Percentiles rank a stretch among this genome's conserved stretches.
These are phyloP conservation scores for Oemleria cerasiformis DNA, from an alignment of 306 rosid genomes.

Conservation along the genomic window DNA sequence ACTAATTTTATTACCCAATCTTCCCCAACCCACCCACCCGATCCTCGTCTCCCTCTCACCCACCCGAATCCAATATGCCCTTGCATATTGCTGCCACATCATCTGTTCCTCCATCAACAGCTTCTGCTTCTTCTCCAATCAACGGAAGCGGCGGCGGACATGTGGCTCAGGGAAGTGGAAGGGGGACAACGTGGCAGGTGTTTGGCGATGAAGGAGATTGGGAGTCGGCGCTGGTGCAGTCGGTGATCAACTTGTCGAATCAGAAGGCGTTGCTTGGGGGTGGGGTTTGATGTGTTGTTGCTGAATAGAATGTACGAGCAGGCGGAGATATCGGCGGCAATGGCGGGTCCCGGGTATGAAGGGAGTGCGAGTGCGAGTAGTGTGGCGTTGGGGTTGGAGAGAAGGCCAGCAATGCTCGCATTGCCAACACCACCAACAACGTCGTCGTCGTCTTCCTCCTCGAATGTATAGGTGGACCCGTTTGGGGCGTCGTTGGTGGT, in stretches of 20 bases:
- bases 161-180: too few species aligned
- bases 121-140: too few species aligned
- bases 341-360: conserved; percentile 51
- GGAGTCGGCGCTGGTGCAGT: conserved; percentile 76
- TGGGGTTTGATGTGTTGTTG: conserved; percentile 70
- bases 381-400: conserved; percentile 72
- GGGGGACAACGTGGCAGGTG: too few species aligned
- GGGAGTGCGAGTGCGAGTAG: conserved; percentile 82
- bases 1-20: too few species aligned
- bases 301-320: conserved; percentile 84
- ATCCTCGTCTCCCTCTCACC: too few species aligned
- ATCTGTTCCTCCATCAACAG: too few species aligned
- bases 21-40: too few species aligned
- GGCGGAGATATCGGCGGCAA: conserved; percentile 28
- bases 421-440: conserved; percentile 64
- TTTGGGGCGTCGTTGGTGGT: conserved; percentile 74
- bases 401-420: conserved; percentile 73
- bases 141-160: too few species aligned
- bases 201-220: too few species aligned
- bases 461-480: conserved; percentile 39
- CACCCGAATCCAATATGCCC: too few species aligned
- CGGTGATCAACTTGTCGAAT: conserved; percentile 47
- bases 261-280: conserved; percentile 59
- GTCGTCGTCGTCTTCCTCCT: neutral
- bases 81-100: too few species aligned